Evolutionary conservation across 148 eudicot species (phyloP), one percentile per base, ranked within the genome.

Genomic region (Chenopodium berlandieri): DNA sequence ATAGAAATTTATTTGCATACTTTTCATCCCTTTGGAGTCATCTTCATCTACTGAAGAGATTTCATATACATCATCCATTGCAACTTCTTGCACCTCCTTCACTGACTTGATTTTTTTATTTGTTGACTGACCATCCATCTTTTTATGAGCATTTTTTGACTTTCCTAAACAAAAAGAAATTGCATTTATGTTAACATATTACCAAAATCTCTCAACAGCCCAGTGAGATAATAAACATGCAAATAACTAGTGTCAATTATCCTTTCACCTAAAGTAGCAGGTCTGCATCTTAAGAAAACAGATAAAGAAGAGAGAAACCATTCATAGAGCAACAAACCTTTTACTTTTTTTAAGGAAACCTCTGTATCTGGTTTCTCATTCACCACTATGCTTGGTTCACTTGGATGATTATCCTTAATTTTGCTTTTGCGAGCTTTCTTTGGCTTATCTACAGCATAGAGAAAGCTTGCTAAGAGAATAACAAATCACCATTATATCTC

Each of bases 31-130:
- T 80, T 82, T 89, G 17, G 93, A 88, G 83, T 76, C 87, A 82
- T 91, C 97, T 60, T 93, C 95, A 37, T 94, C 97, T 44, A 92
- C 98, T 34, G 93, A 90, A 81, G 95, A 88, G 74, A 94, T 87
- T 84, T 91, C 86, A 89, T 88, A 90, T 75, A 88, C 86, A 69
- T 87, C 92, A 64, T 76, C 77, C 74, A 81, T 77, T 74, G 73
- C 80, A 71, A 73, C 74, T 84, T 81, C 86, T 80, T 19, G 87
- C 75, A 67, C 81, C 75, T 68, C 82, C 71, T 82, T 88, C 63
- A 52, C 77, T 72, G 76, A 68, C 80, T 81, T 86, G 81, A 83
- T 81, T 17, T 52, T 70, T 58, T 88, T 79, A 76, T 48, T 79
- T 48, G 87, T 73, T 74, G 75, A 20, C 80, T 22, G 56, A 31